A percentile compares a stretch with the other conserved stretches of the same genome.
Conservation (phyloP, 257 asterid species). For the Nicotiana knightiana region DNA sequence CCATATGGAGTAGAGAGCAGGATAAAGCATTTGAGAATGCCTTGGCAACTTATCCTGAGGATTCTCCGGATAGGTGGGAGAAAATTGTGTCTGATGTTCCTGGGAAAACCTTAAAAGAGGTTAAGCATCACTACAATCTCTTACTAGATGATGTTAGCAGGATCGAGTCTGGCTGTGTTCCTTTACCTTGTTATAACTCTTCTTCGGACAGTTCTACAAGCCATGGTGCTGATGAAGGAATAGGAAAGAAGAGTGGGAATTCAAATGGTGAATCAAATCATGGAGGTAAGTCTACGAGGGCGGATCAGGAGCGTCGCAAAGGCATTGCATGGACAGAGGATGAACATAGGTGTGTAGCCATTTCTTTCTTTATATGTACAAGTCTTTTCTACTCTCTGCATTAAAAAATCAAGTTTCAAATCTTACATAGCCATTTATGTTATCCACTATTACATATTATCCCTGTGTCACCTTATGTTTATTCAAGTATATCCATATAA, state of each 20-base stretch:
- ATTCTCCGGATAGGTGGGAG: slow-evolving; percentile 65
- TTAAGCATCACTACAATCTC: slow-evolving; percentile 65
- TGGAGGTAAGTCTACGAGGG: slow-evolving; percentile 55
- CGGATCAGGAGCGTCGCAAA: slow-evolving; percentile 88
- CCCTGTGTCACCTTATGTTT: not conserved
- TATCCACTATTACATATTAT: not conserved
- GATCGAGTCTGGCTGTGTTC: slow-evolving; percentile 73
- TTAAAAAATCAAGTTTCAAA: not conserved
- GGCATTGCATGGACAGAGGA: slow-evolving; percentile 99
- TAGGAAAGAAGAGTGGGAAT: slow-evolving; percentile 44
- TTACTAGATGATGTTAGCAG: slow-evolving; percentile 59
- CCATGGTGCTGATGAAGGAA: slow-evolving; percentile 51
- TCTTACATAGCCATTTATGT: not conserved
- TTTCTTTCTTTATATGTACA: not conserved
- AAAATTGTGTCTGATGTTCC: slow-evolving; percentile 69
- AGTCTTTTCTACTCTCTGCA: not conserved
- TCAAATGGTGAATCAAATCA: slow-evolving; percentile 41
- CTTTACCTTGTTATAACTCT: slow-evolving; percentile 61
- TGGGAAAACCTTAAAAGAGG: slow-evolving; percentile 71
- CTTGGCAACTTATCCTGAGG: slow-evolving; percentile 61
- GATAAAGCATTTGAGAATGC: slow-evolving; percentile 80
- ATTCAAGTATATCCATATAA: not conserved
- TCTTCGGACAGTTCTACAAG: slow-evolving; percentile 47
- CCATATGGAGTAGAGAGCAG: slow-evolving; percentile 78
- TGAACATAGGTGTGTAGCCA: slow-evolving; percentile 67